Evolutionary conservation across 208 protist genomes (phyloP).

Genomic region (Leishmania gerbilli): DNA sequence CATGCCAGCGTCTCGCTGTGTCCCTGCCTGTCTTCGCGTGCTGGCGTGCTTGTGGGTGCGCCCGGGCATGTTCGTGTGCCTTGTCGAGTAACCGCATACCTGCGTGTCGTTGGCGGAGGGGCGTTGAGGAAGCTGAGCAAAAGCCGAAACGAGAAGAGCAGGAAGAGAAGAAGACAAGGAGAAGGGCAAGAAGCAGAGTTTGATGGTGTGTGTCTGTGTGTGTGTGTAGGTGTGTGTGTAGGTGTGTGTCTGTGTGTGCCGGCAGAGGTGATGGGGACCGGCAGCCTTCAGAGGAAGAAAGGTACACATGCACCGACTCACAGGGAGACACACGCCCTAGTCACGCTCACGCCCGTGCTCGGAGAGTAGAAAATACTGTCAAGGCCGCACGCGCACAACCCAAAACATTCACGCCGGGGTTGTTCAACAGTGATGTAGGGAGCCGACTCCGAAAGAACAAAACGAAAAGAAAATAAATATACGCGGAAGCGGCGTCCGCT

Average conservation of each 20-base stretch:
- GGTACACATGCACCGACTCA: neutral
- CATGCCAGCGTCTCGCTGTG: no score
- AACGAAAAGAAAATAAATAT: neutral
- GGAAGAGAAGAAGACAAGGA: neutral
- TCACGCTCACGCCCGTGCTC: no score
- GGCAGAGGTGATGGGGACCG: neutral
- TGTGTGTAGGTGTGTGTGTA: neutral
- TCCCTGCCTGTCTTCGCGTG: neutral
- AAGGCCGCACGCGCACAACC: neutral
- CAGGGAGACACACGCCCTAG: neutral
- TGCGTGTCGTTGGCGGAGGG: neutral
- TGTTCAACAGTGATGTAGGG: no score
- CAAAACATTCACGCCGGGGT: neutral
- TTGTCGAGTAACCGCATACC: neutral
- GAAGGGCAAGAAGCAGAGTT: neutral
- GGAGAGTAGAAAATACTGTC: neutral
- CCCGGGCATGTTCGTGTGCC: neutral
- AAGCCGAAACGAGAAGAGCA: neutral
- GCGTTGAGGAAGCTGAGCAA: neutral
- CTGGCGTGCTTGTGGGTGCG: neutral
- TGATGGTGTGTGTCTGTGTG: neutral
- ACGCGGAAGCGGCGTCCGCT: neutral
- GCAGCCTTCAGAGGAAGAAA: neutral
- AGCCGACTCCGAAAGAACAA: neutral
- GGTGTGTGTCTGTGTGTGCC: neutral